Conservation (phyloP, 164 flowering plant genomes). For the Akebia trifoliata region DNA sequence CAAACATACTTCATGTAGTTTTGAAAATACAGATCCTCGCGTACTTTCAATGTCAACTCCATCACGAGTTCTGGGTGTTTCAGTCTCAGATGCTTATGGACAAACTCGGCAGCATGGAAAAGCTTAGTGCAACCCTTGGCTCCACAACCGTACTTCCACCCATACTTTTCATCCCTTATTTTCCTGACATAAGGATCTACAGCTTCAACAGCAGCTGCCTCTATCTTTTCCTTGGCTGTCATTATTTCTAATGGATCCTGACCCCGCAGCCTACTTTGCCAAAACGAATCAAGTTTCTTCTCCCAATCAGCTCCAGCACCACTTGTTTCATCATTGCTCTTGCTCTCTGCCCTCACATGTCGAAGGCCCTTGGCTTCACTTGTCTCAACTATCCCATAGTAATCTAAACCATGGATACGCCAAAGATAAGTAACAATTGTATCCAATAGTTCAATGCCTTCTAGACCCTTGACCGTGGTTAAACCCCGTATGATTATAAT, state of each 20-base stretch:
- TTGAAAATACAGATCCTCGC: slow-evolving; percentile 89
- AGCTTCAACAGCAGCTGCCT: slow-evolving; percentile 76
- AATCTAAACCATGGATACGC: slow-evolving; percentile 95
- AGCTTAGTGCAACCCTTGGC: slow-evolving; percentile 99
- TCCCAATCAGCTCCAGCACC: slow-evolving; percentile 73
- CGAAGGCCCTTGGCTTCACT: slow-evolving; percentile 84
- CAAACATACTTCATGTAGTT: slow-evolving; percentile 91
- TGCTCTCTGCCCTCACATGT: slow-evolving; percentile 81
- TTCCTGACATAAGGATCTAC: slow-evolving; percentile 90
- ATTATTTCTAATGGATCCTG: slow-evolving; percentile 87
- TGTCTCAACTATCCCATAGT: slow-evolving; percentile 86
- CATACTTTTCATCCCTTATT: slow-evolving; percentile 98
- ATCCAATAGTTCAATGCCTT: slow-evolving; percentile 88
- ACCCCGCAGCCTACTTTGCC: slow-evolving; percentile 81
- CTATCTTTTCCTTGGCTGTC: slow-evolving; percentile 95
- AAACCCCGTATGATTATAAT: slow-evolving; percentile 77
- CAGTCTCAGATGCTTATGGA: slow-evolving; percentile 89
- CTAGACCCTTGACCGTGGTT: slow-evolving; percentile 87
- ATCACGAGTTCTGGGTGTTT: slow-evolving; percentile 82
- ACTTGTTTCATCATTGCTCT: slow-evolving; percentile 43
- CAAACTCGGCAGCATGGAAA: slow-evolving; percentile 97
- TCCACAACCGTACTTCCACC: slow-evolving; percentile 99
- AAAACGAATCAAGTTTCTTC: slow-evolving; percentile 71
- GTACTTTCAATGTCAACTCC: slow-evolving; percentile 88
- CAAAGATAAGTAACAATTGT: slow-evolving; percentile 87